These are phyloP conservation scores for Citrullus mucosospermus DNA, from an alignment of 306 rosid genomes.

Conservation along the genomic window DNA sequence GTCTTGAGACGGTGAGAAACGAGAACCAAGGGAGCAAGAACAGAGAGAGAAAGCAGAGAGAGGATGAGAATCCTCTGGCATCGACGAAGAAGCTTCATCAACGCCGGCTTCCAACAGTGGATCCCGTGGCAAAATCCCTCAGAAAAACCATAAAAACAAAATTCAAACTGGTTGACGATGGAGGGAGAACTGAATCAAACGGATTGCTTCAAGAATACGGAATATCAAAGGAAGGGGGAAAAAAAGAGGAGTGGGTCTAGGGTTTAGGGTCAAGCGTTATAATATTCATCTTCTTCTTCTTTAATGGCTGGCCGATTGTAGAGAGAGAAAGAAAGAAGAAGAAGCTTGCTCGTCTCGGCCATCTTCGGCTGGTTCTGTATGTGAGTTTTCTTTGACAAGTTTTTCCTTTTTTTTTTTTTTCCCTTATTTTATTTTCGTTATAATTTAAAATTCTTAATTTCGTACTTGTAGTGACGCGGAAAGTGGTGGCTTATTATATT, in stretches of 20 bases:
- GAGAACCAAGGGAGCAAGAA: slow-evolving; percentile 64
- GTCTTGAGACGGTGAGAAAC: slow-evolving; percentile 40
- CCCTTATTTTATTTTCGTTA: neutral
- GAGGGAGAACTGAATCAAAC: slow-evolving; percentile 12
- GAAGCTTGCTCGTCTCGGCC: slow-evolving; percentile 33
- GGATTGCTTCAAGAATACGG: slow-evolving; percentile 34
- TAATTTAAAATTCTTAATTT: neutral
- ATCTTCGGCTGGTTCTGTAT: slow-evolving; percentile 30
- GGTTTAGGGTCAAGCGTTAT: slow-evolving; percentile 27
- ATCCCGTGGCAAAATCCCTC: slow-evolving; percentile 11
- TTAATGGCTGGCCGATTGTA: neutral
- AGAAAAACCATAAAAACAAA: slow-evolving; percentile 20
- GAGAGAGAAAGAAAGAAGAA: slow-evolving; percentile 10
- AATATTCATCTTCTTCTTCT: neutral
- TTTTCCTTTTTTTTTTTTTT: neutral
- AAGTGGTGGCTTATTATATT: neutral
- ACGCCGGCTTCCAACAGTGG: slow-evolving; percentile 7
- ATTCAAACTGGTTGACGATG: slow-evolving; percentile 40
- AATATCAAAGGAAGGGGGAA: neutral
- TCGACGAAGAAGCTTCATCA: slow-evolving; percentile 69
- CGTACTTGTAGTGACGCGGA: neutral
- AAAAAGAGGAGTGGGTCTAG: slow-evolving; percentile 15
- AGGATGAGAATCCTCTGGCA: slow-evolving; percentile 90
- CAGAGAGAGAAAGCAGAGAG: slow-evolving; percentile 64
- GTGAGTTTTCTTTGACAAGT: slow-evolving; percentile 4